Evolutionary conservation across 768 basidiomycete species (phyloP).

Genomic region (Rhizopogon rudus): DNA sequence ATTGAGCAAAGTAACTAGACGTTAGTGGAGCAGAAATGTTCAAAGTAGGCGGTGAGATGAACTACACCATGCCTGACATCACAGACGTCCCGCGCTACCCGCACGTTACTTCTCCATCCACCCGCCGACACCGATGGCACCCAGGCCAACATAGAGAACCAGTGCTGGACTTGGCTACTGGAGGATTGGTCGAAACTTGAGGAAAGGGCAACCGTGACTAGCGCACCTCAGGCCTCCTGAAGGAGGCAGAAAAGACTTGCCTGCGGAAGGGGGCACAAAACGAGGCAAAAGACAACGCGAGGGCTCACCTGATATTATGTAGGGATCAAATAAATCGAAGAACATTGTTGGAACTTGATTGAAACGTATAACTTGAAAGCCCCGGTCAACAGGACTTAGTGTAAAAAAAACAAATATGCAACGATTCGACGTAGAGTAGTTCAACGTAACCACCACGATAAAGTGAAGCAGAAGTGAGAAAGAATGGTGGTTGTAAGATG

Average conservation of each 20-base stretch:
- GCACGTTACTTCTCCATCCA: slow-evolving; percentile 25
- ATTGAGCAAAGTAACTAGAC: no score
- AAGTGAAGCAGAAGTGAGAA: no score
- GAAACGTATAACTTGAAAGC: no score
- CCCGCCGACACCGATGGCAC: slow-evolving; percentile 35
- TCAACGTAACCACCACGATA: no score
- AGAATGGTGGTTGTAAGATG: no score
- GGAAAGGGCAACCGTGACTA: slow-evolving; percentile 36
- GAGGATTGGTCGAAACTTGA: slow-evolving; percentile 50
- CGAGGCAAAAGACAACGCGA: slow-evolving; percentile 51
- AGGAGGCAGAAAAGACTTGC: slow-evolving; percentile 27
- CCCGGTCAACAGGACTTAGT: no score
- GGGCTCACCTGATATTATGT: background rate
- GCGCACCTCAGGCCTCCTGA: slow-evolving; percentile 29
- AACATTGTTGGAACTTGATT: no score
- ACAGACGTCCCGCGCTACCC: slow-evolving; percentile 26
- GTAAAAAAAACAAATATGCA: no score
- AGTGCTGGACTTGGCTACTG: slow-evolving; percentile 45
- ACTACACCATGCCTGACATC: slow-evolving; percentile 7
- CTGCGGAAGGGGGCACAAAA: slow-evolving; percentile 48
- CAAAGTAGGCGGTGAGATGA: no score
- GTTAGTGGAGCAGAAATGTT: no score
- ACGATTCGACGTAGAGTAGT: no score
- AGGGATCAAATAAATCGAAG: background rate
- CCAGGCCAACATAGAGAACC: slow-evolving; percentile 51